Evolutionary conservation across 805 yeast species (phyloP).

Genomic region (Lipomyces chichibuensis): DNA sequence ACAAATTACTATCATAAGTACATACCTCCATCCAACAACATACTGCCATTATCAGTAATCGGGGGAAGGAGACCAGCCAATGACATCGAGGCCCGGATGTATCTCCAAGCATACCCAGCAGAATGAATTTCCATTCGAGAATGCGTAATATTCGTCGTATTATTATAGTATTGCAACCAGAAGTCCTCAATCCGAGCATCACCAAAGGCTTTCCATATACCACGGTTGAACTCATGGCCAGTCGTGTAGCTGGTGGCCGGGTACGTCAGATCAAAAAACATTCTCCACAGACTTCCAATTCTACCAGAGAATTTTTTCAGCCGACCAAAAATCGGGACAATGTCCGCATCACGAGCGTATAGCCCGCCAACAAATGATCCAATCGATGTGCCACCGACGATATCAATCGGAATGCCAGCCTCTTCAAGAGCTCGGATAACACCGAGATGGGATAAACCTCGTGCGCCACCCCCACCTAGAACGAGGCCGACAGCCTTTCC

Average conservation of each 20-base stretch:
- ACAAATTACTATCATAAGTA: neutral
- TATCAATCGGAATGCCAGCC: constrained; percentile 88
- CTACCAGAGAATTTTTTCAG: constrained; percentile 84
- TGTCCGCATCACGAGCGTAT: constrained; percentile 88
- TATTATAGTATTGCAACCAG: constrained; percentile 86
- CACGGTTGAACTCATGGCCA: constrained; percentile 95
- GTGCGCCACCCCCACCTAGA: constrained; percentile 96
- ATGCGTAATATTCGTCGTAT: constrained; percentile 92
- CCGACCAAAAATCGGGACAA: constrained; percentile 88
- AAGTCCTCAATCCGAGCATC: constrained; percentile 92
- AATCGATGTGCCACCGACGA: constrained; percentile 94
- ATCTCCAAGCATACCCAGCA: constrained; percentile 93
- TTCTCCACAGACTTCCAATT: constrained; percentile 83
- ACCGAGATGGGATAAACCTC: constrained; percentile 92
- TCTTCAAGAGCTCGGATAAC: constrained; percentile 88
- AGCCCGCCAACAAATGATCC: constrained; percentile 96
- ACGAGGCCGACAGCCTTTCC: constrained; percentile 95
- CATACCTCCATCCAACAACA: constrained; percentile 78
- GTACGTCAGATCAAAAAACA: constrained; percentile 79
- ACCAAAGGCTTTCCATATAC: constrained; percentile 96
- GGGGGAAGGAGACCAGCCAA: constrained; percentile 92
- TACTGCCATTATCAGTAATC: constrained; percentile 82
- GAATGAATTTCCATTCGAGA: constrained; percentile 94
- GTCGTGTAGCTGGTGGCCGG: constrained; percentile 95
- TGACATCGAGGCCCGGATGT: constrained; percentile 94